Conservation (phyloP, 768 basidiomycete species). For the Cystofilobasidium ferigula region DNA sequence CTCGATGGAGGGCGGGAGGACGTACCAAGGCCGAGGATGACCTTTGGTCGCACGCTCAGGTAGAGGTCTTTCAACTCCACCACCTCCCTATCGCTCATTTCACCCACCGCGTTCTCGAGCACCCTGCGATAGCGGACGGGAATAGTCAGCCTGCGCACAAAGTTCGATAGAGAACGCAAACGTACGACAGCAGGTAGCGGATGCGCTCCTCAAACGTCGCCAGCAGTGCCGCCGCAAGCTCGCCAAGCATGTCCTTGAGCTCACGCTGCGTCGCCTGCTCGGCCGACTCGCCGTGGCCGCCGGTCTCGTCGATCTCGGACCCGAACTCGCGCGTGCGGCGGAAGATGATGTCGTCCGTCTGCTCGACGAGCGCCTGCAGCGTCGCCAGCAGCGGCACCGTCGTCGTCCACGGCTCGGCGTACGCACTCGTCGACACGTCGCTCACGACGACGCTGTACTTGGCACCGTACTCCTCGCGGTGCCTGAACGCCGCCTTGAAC, state of each 20-base stretch:
- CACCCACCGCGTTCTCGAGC: constrained; percentile 26
- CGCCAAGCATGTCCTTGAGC: constrained; percentile 37
- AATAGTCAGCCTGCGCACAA: too few species aligned
- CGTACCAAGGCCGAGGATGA: constrained; percentile 71
- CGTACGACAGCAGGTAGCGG: constrained; percentile 29
- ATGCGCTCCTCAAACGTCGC: constrained; percentile 36
- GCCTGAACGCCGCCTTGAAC: constrained; percentile 59
- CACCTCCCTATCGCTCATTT: constrained; percentile 47
- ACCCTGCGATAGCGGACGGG: neutral
- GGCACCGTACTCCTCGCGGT: constrained; percentile 57
- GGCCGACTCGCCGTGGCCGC: neutral
- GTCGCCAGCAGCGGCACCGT: constrained; percentile 55
- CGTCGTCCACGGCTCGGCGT: constrained; percentile 67
- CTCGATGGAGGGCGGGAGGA: constrained; percentile 39
- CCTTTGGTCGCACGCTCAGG: constrained; percentile 57
- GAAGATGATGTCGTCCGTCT: constrained; percentile 35
- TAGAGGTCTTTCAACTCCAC: constrained; percentile 58
- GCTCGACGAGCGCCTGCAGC: constrained; percentile 58
- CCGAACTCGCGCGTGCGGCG: constrained; percentile 38
- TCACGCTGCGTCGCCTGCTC: constrained; percentile 32
- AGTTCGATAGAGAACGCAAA: too few species aligned
- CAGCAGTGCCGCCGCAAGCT: constrained; percentile 37
- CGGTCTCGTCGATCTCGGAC: constrained; percentile 31
- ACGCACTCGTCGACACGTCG: constrained; percentile 43
- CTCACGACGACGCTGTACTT: constrained; percentile 64